Conservation (phyloP, 108 stramenopile genomes). For the Pseudonitzschia delicatissima region DNA sequence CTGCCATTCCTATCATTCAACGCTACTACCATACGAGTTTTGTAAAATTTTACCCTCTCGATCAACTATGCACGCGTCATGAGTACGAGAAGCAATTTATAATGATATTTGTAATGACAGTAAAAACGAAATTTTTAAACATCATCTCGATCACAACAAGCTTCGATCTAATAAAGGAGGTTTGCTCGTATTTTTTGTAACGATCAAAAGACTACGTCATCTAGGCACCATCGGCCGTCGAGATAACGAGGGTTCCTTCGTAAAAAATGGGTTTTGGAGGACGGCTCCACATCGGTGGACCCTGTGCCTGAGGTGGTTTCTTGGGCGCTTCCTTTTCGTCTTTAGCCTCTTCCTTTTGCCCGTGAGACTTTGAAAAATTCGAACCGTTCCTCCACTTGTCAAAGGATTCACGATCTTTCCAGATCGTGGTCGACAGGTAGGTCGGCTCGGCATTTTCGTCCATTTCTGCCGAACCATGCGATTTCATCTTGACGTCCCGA, state of each 20-base stretch:
- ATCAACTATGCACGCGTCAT: too few species aligned
- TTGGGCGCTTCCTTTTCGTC: conserved; percentile 2
- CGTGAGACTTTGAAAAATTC: conserved; percentile 69
- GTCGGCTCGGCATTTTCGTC: conserved; percentile 52
- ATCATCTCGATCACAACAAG: too few species aligned
- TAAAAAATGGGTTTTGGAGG: conserved; percentile 82
- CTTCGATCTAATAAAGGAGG: too few species aligned
- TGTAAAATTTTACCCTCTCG: too few species aligned
- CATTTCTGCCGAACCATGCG: conserved; percentile 70
- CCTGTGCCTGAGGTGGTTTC: conserved; percentile 19
- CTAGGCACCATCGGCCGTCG: conserved; percentile 66
- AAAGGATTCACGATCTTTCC: conserved; percentile 72
- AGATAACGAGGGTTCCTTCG: conserved; percentile 80
- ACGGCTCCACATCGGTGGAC: conserved; percentile 55
- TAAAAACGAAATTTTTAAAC: too few species aligned
- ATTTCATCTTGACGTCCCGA: conserved; percentile 79
- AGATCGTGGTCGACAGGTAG: conserved; percentile 68
- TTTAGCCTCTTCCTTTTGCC: conserved; percentile 19
- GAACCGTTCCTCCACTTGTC: conserved; percentile 57
- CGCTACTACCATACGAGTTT: too few species aligned
- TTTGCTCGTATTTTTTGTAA: too few species aligned
- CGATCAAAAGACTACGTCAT: too few species aligned
- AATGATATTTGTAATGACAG: too few species aligned
- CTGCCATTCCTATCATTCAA: too few species aligned
- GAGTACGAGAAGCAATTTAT: too few species aligned